Evolutionary conservation across 2,329 filamentous ascomycete species (phyloP), one percentile per base, ranked within the genome.

Genomic region (Alternaria ethzedia): DNA sequence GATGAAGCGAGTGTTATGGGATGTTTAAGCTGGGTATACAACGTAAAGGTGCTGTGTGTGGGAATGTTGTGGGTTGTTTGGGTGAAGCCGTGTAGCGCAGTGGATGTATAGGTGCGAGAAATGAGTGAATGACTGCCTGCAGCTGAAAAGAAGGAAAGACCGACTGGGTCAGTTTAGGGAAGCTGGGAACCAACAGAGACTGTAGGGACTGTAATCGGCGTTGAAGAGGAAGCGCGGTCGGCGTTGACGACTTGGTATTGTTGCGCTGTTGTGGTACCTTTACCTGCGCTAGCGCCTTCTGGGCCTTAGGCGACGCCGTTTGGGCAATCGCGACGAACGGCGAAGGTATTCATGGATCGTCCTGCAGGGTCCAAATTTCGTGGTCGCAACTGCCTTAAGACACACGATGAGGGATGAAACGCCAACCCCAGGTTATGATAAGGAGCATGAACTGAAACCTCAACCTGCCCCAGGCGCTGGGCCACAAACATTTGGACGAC

Each of bases 1-100:
- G 46, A 68, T 72, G 69, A 71, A 76, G 71, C 68, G 69, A 75
- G 52, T 70, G 73, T 70, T 72, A 72, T 71, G 69, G 70, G 73
- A 75, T 78, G 74, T 56, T 69, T 47, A 21, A 56, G 54, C 55
- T 65, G 63, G 57, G 61, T 62, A 70, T 68, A 60, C 56, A 69
- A 65, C 55, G 65, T 65, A 63, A 66, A 66, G n/a, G 66, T 69
- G 59, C 56, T 65, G 62, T 46, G 55, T 63, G 61, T 46, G 50
- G 44, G 41, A 30, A 52, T 66, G 61, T 50, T 50, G 41, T 59
- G 15, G 61, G 45, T 52, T 49, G 58, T 46, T 57, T 49, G 30
- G 9, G 13, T 58, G 55, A 32, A 26, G 41, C 26, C 13, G 51
- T 46, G 45, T 28, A 62, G 57, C 43, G 49, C 64, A 64, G 64